These are phyloP conservation scores for Camellia sinensis DNA, from an alignment of 148 eudicot species.

Conservation along the genomic window DNA sequence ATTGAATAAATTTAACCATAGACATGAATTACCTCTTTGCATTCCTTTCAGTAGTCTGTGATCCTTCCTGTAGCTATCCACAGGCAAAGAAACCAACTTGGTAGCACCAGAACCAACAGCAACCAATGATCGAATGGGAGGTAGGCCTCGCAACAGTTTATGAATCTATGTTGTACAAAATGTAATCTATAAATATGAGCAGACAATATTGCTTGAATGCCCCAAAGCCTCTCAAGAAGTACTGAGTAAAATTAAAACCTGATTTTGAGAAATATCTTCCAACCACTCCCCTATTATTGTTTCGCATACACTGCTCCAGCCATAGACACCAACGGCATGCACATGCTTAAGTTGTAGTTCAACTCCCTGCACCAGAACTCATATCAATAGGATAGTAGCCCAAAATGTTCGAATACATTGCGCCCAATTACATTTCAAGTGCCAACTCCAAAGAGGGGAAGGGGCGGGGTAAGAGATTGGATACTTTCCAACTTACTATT, in stretches of 20 bases:
- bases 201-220: background rate
- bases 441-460: background rate
- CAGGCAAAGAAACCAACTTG: constrained; percentile 78
- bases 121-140: constrained; percentile 76
- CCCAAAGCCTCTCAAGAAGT: background rate
- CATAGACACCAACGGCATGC: constrained; percentile 84
- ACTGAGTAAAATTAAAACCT: constrained; percentile 43
- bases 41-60: constrained; percentile 81
- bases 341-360: constrained; percentile 88
- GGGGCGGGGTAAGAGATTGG: background rate
- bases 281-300: constrained; percentile 80
- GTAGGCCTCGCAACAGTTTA: constrained; percentile 79
- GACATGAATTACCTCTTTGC: constrained; percentile 71
- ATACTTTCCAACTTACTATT: background rate
- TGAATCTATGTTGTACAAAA: constrained; percentile 48
- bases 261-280: constrained; percentile 94
- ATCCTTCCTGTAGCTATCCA: constrained; percentile 78
- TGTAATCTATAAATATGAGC: constrained; percentile 6
- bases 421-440: background rate
- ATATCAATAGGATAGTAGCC: background rate
- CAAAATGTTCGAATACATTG: background rate
- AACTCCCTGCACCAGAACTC: constrained; percentile 60
- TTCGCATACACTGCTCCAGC: constrained; percentile 82
- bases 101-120: constrained; percentile 95
- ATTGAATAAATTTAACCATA: background rate